A percentile compares a stretch with the other conserved stretches of the same genome.
Evolutionary conservation across 495 filamentous ascomycete species (phyloP).

Genomic region (Jackrogersella minutella): DNA sequence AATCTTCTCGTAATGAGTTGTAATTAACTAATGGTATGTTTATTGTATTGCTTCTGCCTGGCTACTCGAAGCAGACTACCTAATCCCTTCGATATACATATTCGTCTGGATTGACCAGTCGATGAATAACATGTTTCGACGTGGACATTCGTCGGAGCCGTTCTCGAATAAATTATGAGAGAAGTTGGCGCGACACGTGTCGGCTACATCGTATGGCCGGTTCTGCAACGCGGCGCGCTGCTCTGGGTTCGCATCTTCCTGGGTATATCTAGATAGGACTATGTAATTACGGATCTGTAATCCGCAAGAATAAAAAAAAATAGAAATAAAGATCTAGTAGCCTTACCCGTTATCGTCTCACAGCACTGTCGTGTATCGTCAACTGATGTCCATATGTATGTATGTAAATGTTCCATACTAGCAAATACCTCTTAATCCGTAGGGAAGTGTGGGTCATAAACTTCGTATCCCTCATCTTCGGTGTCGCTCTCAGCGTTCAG

Average conservation of each 20-base stretch:
- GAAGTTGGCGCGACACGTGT: not conserved
- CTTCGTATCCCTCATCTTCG: constrained; percentile 65
- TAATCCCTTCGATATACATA: too few species aligned
- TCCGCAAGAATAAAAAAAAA: too few species aligned
- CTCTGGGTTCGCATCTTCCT: not conserved
- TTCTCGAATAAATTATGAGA: not conserved
- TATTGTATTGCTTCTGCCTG: too few species aligned
- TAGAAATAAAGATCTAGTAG: not conserved
- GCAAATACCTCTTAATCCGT: constrained; percentile 57
- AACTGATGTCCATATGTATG: not conserved
- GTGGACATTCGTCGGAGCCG: too few species aligned
- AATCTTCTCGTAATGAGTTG: too few species aligned
- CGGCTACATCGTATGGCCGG: not conserved
- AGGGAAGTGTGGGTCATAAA: constrained; percentile 62
- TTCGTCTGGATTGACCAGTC: not conserved
- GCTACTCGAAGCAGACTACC: too few species aligned
- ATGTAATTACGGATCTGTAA: too few species aligned
- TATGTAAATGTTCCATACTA: not conserved
- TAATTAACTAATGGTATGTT: too few species aligned
- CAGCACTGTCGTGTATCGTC: not conserved
- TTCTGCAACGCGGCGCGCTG: not conserved
- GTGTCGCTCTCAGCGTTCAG: constrained; percentile 62
- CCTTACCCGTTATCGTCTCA: not conserved
- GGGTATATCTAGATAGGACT: not conserved
- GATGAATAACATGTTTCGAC: too few species aligned